Evolutionary conservation across 75 land plant genomes (phyloP).

Genomic region (Pseudotsuga menziesii): DNA sequence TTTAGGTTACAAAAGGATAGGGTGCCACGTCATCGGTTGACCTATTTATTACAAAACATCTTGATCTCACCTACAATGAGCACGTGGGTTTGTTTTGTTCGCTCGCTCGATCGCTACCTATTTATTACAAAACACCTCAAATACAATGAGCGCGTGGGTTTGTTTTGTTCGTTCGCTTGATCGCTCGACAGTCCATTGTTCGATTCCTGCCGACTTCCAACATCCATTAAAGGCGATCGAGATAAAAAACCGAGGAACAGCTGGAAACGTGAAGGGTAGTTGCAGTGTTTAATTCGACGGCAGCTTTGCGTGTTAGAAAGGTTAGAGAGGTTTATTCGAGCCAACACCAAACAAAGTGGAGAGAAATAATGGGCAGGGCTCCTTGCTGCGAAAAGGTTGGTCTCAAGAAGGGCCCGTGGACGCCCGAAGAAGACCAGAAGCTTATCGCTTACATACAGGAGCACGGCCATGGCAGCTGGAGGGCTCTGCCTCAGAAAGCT

Average conservation of each 20-base stretch:
- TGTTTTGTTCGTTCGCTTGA: neutral
- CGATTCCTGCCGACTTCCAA: neutral
- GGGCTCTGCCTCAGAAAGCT: slow-evolving; percentile 16
- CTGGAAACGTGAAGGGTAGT: neutral
- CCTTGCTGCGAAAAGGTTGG: slow-evolving; percentile 19
- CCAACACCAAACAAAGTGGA: neutral
- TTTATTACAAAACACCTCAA: neutral
- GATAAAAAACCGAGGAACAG: no score
- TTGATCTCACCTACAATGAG: neutral
- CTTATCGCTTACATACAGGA: slow-evolving; percentile 14
- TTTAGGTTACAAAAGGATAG: no score
- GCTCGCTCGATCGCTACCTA: neutral
- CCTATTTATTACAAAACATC: neutral
- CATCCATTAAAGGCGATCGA: no score
- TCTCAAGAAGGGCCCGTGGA: slow-evolving; percentile 19
- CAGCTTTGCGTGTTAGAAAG: neutral
- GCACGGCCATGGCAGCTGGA: slow-evolving; percentile 20
- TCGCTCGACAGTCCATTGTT: neutral
- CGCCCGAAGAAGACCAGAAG: slow-evolving; percentile 19
- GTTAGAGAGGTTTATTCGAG: neutral
- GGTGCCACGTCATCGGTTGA: neutral
- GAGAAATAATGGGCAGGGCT: slow-evolving; percentile 14
- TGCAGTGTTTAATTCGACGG: slow-evolving; percentile 3
- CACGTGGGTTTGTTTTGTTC: neutral
- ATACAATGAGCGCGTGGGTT: neutral